Evolutionary conservation across 2,329 filamentous ascomycete genomes (phyloP), one percentile per base, ranked within the genome.

Genomic region (Zymoseptoria crescenta): DNA sequence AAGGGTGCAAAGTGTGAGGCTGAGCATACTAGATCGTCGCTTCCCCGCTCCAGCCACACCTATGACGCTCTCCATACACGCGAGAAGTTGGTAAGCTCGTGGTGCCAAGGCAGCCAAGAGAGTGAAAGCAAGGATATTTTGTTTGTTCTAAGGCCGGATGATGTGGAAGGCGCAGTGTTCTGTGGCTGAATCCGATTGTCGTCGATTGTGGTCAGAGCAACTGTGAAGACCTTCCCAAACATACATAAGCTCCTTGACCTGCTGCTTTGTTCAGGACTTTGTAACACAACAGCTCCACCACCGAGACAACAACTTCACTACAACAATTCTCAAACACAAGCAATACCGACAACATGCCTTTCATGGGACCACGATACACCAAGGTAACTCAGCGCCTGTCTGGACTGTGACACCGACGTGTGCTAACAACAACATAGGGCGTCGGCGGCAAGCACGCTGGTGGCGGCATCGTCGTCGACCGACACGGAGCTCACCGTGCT

Each of bases 381-480:
- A 78, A 79, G 67, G 69, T 65, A 58, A 4, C 35, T 24, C 16
- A 30, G 19, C 30, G 27, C 21, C 35, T 3, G 1, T 9, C 5
- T 16, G 19, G 16, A 13, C 8, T 19, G 45, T 30, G 1, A 24
- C n/a, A 8, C 8, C 6, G 4, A 30, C 4, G 41, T 30, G 1
- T 19, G 27, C 52, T 59, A 48, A 58, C 29, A 30, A 54, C 10
- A 10, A n/a, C 20, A 49, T 35, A 65, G 64, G 64, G 73, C 60
- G 78, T 65, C 53, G 76, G 76, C 56, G 75, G 75, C 60, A 72
- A 68, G 56, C 75, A 74, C 62, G 75, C 66, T 58, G 76, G 76
- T 56, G 81, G 78, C 41, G 80, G 77, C 61, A 68, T 83, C 55
- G 73, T 77, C 9, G 79, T 79, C 59, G 79, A 82, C 72, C 77